Evolutionary conservation across 192 early-diverging fungal species (phyloP), one percentile per base, ranked within the genome.

Genomic region (Kappamyces sp.): DNA sequence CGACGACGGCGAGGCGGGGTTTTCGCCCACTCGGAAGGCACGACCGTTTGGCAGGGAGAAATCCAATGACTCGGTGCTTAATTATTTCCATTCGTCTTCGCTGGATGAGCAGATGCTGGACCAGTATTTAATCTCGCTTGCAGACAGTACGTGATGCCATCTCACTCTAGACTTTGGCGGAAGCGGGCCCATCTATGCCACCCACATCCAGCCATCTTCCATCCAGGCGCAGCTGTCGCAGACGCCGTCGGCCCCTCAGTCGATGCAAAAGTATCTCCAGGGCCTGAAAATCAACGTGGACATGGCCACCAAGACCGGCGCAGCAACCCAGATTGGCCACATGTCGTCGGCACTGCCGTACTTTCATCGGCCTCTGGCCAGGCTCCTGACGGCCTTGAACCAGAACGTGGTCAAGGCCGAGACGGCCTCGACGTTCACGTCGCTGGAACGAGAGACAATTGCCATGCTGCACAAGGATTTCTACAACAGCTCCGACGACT

Each of bases 391-490:
- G 37, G 75, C 78, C 22, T 52, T 80, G 64, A 80, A 80, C 60
- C 78, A 80, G 60, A 80, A 80, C 66, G 78, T 80, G 0, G 78
- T 80, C 37, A 80, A 80, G 60, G 57, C 77, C 43, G 78, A 80
- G 50, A 80, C 78, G 4, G 72, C 78, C 2, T 66, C 71, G 33
- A 80, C 78, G 9, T 75, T 73, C 47, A 80, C 75, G 1, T 73
- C 62, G 58, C 69, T 80, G 7, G 78, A 80, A 54, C 67, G 75
- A 29, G 64, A 80, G 43, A 74, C 75, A 0, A 60, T 77, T 42
- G 67, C 71, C 4, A 80, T 77, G 75, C 67, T 80, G 52, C 78
- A 80, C 59, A 65, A 64, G n/a, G 68, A 64, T 43, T 80, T 80
- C 53, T 80, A 69, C 51, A 37, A 47, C 22, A 9, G 50, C 14